Conservation (phyloP, 148 eudicot species). For the Vaccinium myrtillus region DNA sequence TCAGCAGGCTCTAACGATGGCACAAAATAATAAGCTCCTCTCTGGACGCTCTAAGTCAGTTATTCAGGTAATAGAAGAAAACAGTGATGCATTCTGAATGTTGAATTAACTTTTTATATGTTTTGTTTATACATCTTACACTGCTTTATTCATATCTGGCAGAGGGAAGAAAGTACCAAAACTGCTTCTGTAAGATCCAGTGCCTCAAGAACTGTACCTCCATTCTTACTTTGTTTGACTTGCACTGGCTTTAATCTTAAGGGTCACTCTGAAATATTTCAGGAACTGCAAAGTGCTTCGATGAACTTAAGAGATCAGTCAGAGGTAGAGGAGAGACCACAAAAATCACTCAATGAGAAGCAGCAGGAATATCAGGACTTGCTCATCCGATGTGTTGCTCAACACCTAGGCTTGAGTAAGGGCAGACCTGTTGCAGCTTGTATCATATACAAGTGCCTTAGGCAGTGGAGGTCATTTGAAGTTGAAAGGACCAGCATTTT, state of each 20-base stretch:
- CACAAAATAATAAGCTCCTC: conserved; percentile 68
- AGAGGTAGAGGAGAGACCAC: conserved; percentile 72
- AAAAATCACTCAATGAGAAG: conserved; percentile 82
- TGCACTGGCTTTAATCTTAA: neutral
- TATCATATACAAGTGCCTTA: conserved; percentile 84
- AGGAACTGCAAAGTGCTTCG: conserved; percentile 70
- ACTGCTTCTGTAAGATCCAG: conserved; percentile 32
- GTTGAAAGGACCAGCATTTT: conserved; percentile 88
- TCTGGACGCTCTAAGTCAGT: conserved; percentile 66
- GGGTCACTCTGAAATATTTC: conserved; percentile 22
- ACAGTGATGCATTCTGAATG: neutral
- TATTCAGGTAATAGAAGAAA: conserved; percentile 52
- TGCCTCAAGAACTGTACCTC: conserved; percentile 9
- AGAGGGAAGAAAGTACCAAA: conserved; percentile 72
- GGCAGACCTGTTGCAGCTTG: conserved; percentile 88
- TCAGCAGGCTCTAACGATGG: conserved; percentile 78
- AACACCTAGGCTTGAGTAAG: conserved; percentile 76
- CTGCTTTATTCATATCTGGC: conserved; percentile 31
- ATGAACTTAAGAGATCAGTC: conserved; percentile 50
- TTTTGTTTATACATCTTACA: conserved; percentile 17
- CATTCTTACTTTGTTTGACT: conserved; percentile 8
- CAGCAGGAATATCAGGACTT: conserved; percentile 91
- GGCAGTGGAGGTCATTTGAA: conserved; percentile 93
- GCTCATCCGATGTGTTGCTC: conserved; percentile 85
- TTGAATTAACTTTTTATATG: neutral